These are phyloP conservation scores for Macaranga tanarius DNA, from an alignment of 441 rosid species.

Conservation along the genomic window DNA sequence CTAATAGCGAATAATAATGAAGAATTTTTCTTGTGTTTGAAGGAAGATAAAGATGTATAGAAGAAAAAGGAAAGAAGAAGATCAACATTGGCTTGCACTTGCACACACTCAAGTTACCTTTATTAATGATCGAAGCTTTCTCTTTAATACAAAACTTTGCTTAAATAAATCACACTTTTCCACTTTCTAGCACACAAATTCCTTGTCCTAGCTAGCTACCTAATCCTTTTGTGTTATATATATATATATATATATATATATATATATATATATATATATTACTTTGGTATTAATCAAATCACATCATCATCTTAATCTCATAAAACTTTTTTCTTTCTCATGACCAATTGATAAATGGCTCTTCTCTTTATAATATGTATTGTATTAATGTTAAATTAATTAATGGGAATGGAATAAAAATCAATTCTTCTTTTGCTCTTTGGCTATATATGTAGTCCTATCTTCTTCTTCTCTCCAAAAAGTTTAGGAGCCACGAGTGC, in stretches of 20 bases:
- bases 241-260: no score
- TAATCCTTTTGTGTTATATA: no score
- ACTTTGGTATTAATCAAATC: constrained; percentile 16
- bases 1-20: constrained; percentile 9
- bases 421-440: constrained; percentile 9
- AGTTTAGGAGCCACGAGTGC: constrained; percentile 51
- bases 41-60: constrained; percentile 25
- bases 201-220: constrained; percentile 14
- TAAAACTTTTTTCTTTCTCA: neutral
- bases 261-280: neutral
- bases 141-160: neutral
- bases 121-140: constrained; percentile 10
- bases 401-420: neutral
- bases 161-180: constrained; percentile 25
- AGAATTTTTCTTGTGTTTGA: constrained; percentile 37
- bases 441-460: neutral
- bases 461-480: constrained; percentile 20
- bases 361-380: neutral
- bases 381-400: neutral
- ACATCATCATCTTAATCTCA: constrained; percentile 22
- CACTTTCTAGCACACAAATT: constrained; percentile 28
- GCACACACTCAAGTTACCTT: constrained; percentile 35
- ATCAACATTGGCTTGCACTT: constrained; percentile 13
- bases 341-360: neutral
- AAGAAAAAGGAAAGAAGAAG: constrained; percentile 16